These are phyloP conservation scores for Artomyces pyxidatus DNA, from an alignment of 768 basidiomycete species.

Conservation along the genomic window DNA sequence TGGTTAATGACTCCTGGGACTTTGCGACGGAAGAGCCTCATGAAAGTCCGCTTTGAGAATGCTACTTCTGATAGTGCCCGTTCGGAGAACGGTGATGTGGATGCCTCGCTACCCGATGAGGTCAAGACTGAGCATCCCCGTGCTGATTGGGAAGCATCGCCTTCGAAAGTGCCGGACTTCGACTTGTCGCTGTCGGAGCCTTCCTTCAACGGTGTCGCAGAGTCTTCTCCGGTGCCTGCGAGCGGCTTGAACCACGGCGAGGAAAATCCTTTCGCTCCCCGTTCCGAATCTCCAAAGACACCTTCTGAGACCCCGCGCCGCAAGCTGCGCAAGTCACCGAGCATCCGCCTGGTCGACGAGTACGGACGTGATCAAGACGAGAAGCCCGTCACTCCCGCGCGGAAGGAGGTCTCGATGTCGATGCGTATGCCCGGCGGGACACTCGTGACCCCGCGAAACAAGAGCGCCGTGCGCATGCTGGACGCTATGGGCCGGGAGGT, in stretches of 20 bases:
- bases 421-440: constrained; percentile 11
- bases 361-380: constrained; percentile 35
- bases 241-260: background rate
- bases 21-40: constrained; percentile 40
- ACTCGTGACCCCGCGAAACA: constrained; percentile 23
- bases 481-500: constrained; percentile 66
- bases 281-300: constrained; percentile 7
- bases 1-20: constrained; percentile 45
- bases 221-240: constrained; percentile 7
- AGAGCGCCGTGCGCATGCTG: constrained; percentile 46
- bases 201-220: constrained; percentile 9
- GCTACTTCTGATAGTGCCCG: constrained; percentile 22
- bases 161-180: background rate
- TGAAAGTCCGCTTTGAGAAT: constrained; percentile 70
- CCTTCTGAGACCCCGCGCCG: constrained; percentile 23
- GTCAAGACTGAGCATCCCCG: constrained; percentile 1
- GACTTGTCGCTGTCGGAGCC: constrained; percentile 9
- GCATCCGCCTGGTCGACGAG: constrained; percentile 62
- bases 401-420: constrained; percentile 17
- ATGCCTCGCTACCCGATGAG: background rate
- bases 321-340: constrained; percentile 38
- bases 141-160: constrained; percentile 3
- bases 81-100: constrained; percentile 18
- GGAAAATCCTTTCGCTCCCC: background rate
- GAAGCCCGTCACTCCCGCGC: constrained; percentile 12